Evolutionary conservation across 2,329 filamentous ascomycete genomes (phyloP), one percentile per base, ranked within the genome.

Genomic region (Microsporum audouinii): DNA sequence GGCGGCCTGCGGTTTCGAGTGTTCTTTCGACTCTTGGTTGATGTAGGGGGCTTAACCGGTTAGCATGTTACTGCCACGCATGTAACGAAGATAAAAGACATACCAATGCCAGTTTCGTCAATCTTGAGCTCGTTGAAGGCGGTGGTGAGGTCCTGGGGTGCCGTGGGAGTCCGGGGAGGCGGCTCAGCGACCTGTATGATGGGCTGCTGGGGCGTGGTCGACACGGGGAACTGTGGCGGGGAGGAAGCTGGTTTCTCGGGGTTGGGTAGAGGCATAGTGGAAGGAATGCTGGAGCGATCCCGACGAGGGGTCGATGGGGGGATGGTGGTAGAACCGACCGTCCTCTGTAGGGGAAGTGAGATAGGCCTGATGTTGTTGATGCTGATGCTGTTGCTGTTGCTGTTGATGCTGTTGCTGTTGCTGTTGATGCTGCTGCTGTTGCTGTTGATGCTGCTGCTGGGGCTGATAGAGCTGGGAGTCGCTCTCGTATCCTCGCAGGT

Each of bases 41-140:
- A 97, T 83, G 75, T 96, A 97, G 1, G 90, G 90, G 6, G 49
- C 49, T 53, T 5, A 51, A 49, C 57, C 31, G 3, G 56, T 23
- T 55, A 51, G 17, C 14, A 33, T 51, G 31, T 29, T 5, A 33
- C 5, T 53, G 10, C 8, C 2, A 53, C 27, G 10, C 8, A 31
- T 8, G 29, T 45, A 61, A 64, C 38, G 65, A 62, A 29, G 51
- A 43, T 2, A 49, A 56, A 10, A 45, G 34, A 36, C 84, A 74
- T 80, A 94, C 89, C 91, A 71, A 91, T 88, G 63, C 91, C 92
- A 45, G 84, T 86, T 70, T 92, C 88, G 63, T 95, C 88, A 68
- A 97, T 90, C 69, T 89, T 91, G 12, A 97, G 79, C 47, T 89
- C 88, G 5, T 92, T 92, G 43, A 97, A 79, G 8, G 94, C 84